A percentile compares a stretch with the other conserved stretches of the same genome.
phyloP scores from a whole-genome alignment of 495 filamentous ascomycete genomes.

The Penicillium waksmanii region DNA sequence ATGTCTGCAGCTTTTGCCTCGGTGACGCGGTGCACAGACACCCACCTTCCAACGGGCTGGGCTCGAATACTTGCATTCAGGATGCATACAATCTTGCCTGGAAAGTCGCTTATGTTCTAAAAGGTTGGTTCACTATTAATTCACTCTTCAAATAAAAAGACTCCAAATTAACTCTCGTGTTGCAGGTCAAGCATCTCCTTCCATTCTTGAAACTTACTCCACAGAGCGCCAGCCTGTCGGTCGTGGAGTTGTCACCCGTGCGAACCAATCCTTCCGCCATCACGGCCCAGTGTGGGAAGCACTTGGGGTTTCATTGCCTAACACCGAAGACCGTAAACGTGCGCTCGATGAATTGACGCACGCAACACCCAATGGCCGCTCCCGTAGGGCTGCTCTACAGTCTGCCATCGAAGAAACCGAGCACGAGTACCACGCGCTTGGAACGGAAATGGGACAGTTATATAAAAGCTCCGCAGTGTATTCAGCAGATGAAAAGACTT shows the following conservation, averaged over 20 bases:
- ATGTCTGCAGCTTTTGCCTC: constrained; percentile 50
- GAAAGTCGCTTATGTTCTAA: constrained; percentile 55
- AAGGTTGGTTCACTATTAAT: constrained; percentile 27
- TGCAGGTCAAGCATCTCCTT: constrained; percentile 40
- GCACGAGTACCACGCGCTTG: constrained; percentile 53
- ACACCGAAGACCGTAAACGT: constrained; percentile 33
- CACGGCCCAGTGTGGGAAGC: constrained; percentile 49
- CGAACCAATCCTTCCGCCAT: constrained; percentile 52
- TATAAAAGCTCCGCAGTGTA: constrained; percentile 43
- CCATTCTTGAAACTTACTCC: constrained; percentile 48
- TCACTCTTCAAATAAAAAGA: not conserved
- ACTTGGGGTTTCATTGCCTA: constrained; percentile 42
- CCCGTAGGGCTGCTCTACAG: constrained; percentile 33
- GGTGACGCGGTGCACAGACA: constrained; percentile 59
- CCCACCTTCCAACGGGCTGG: constrained; percentile 54
- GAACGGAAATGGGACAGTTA: constrained; percentile 55
- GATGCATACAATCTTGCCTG: constrained; percentile 60
- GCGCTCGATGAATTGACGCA: constrained; percentile 37
- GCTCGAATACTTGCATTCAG: constrained; percentile 58
- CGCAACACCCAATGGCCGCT: constrained; percentile 35
- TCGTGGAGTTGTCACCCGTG: constrained; percentile 48
- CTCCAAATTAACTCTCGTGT: not conserved
- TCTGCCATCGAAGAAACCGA: constrained; percentile 42
- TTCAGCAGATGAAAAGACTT: constrained; percentile 36
- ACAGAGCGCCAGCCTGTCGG: constrained; percentile 55